Base-by-base conservation (phyloP, 164 flowering plant genomes). In the Annona squamosa region DNA sequence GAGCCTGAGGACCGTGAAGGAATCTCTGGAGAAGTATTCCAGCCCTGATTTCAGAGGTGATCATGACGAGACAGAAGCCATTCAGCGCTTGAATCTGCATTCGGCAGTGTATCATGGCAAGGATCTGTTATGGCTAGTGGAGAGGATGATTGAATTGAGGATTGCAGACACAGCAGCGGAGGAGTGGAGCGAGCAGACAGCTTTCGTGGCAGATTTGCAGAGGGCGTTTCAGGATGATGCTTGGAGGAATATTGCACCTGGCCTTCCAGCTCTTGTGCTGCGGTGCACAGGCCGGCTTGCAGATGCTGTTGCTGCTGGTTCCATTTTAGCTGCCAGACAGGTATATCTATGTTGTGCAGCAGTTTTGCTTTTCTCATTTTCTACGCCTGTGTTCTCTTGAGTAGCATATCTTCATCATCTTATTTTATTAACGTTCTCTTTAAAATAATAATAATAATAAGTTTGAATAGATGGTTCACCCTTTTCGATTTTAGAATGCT, bases 71-170 rank as follows among this genome's bases (percentile, higher is more conserved):
- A 92, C 92, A 0, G 97, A 92, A 82, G 98, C 98, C 0, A 85
- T 90, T 41, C 98, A 94, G 85, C 83, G 95, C 84, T 48, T 91
- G 80, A 87, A 90, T 82, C 72, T 92, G 78, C 99, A 94, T 68
- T 86, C 83, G 2, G 94, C 92, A 0, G 77, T 87, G 87, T 84
- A 87, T 2, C 87, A 86, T 62, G 90, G 87, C 74, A 90, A 78
- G 84, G 93, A 94, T 77, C 71, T 92, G 85, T 56, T 86, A 76
- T 94, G 99, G 99, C 72, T 94, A 80, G 82, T 94, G 66, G 99
- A 94, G 87, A 86, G 94, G 84, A 93, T 94, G 99, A 86, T 91
- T 72, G 99, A 94, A 79, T 78, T 94, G 79, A 83, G 82, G 72
- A 92, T 93, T 67, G 99, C 99, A 0, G 93, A 94, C 73, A 67